Percentiles rank a stretch among this genome's conserved stretches.
These are phyloP conservation scores for Serpula lacrymans DNA, from an alignment of 768 basidiomycete species.

Conservation along the genomic window DNA sequence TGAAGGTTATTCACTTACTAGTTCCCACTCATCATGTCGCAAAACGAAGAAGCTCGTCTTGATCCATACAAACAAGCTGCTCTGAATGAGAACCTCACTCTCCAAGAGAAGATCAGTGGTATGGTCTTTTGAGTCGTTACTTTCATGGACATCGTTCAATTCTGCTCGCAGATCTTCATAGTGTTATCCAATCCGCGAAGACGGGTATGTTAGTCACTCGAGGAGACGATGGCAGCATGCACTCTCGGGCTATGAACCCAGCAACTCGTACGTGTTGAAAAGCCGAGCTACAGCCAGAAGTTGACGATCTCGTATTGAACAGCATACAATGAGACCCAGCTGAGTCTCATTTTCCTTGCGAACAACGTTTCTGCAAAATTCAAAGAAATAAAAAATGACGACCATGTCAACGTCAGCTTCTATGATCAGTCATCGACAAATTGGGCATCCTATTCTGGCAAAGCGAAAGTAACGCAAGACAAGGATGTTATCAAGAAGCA, in stretches of 20 bases:
- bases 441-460: constrained; percentile 81
- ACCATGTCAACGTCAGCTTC: constrained; percentile 79
- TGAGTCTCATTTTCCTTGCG: constrained; percentile 65
- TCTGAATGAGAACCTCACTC: constrained; percentile 52
- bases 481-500: constrained; percentile 59
- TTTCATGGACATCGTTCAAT: not conserved
- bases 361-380: constrained; percentile 74
- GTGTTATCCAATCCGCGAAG: constrained; percentile 58
- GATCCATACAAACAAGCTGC: constrained; percentile 74
- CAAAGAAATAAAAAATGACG: constrained; percentile 72
- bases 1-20: too few relatives aligned
- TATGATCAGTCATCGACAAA: constrained; percentile 64
- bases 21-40: too few relatives aligned
- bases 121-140: not conserved
- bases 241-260: constrained; percentile 80
- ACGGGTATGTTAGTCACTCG: constrained; percentile 81
- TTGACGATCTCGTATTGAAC: constrained; percentile 1
- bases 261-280: constrained; percentile 47
- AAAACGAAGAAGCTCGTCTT: constrained; percentile 40
- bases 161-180: constrained; percentile 48
- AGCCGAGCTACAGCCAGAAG: not conserved
- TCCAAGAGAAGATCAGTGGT: constrained; percentile 68
- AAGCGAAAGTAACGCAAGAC: constrained; percentile 63
- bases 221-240: constrained; percentile 60
- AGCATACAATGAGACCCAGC: constrained; percentile 46